phyloP scores from a whole-genome alignment of 768 basidiomycete species.

The Hemileccinum impolitum region DNA sequence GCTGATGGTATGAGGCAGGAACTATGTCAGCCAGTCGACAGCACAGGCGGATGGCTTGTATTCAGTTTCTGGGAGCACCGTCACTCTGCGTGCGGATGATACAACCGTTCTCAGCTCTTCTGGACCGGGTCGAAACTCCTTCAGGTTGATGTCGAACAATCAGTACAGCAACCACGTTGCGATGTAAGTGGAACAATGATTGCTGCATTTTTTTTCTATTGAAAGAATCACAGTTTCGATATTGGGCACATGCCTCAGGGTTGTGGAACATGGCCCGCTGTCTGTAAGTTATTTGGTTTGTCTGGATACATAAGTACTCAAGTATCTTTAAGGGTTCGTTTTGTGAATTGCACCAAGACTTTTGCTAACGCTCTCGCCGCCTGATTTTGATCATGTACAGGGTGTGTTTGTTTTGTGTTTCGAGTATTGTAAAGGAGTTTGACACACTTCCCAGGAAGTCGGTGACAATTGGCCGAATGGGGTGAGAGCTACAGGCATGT shows the following conservation, averaged over 20 bases:
- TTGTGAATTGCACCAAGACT: not conserved
- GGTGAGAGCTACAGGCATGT: slow-evolving; percentile 2
- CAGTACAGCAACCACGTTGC: slow-evolving; percentile 34
- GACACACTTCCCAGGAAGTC: slow-evolving; percentile 21
- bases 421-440: not conserved
- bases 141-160: slow-evolving; percentile 32
- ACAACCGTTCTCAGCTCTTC: slow-evolving; percentile 28
- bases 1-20: slow-evolving; percentile 22
- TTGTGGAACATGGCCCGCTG: slow-evolving; percentile 38
- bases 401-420: slow-evolving; percentile 14
- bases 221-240: slow-evolving; percentile 27
- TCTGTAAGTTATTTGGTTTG: slow-evolving; percentile 25
- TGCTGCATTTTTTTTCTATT: not conserved
- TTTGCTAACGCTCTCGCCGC: not conserved
- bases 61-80: slow-evolving; percentile 43
- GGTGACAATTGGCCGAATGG: slow-evolving; percentile 25
- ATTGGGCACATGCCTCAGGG: slow-evolving; percentile 37
- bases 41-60: slow-evolving; percentile 56
- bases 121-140: slow-evolving; percentile 36
- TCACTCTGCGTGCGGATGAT: slow-evolving; percentile 33
- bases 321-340: slow-evolving; percentile 24
- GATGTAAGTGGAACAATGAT: slow-evolving; percentile 17
- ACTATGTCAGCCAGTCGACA: slow-evolving; percentile 44
- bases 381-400: slow-evolving; percentile 8
- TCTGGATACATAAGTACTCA: not conserved